Base-by-base conservation (phyloP, 352 stramenopile species). In the Globisporangium canariense region DNA sequence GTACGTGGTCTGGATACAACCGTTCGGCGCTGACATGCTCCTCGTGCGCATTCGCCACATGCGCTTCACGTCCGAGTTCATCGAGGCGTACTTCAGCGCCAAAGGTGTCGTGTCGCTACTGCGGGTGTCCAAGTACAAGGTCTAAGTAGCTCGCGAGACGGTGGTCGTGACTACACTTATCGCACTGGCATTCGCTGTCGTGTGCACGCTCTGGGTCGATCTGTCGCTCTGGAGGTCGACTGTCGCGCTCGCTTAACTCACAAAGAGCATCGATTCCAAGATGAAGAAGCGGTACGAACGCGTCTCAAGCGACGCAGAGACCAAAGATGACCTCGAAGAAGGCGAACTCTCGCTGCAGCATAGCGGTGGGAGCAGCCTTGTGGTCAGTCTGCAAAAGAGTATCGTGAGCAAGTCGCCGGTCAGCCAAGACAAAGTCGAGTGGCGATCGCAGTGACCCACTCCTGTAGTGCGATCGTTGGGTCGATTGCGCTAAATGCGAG, bases 401-500 rank as follows among this genome's bases (percentile, higher is more conserved):
- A 1, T 14, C 25, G 64, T 11, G 30, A 14, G 65, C 25, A 43
- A 47, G 5, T 8, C 22, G 3, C n/a, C 36, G 36, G 55, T 49
- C 20, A 53, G 34, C 38, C 30, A 67, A n/a, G 52, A 28, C 20
- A 16, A 22, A 25, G 50, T 55, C 22, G 40, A 59, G 28, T 66
- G 62, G 56, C 68, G 7, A 43, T 77, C 5, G 52, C 64, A 1
- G 49, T 79, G 2, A 64, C 58, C 13, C 58, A 66, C 16, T 30
- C 45, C 16, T 73, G 50, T 58, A 69, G 55, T 1, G 61, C 62
- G 0, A 62, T 75, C 1, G 64, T 86, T 30, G 70, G 73, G 0
- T 68, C 70, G 9, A 66, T 78, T 18, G 77, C 58, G 7, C 58
- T 83, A 16, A 83, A 86, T 43, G 64, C 74, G 30, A 70, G 68